Percentiles rank a stretch among this genome's conserved stretches.
These are phyloP conservation scores for Anthoceros angustus DNA, from an alignment of 225 moss, liverwort and hornwort genomes.

Conservation along the genomic window DNA sequence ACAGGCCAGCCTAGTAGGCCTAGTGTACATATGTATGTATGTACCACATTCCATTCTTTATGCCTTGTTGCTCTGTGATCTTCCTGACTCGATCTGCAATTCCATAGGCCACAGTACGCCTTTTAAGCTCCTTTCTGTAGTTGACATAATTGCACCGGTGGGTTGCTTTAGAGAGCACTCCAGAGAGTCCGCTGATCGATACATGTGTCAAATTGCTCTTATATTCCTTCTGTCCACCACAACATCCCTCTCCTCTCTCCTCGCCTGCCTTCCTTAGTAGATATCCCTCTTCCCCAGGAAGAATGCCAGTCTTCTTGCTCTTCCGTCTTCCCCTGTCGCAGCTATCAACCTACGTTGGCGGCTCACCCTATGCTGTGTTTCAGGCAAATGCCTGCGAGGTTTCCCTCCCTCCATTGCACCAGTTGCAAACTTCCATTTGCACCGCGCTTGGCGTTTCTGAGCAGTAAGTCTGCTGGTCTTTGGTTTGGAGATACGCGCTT, in stretches of 20 bases:
- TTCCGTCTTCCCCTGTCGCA: too few relatives aligned
- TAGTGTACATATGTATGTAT: too few relatives aligned
- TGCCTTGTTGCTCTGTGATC: neutral
- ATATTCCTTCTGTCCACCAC: constrained; percentile 4
- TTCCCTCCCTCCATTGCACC: too few relatives aligned
- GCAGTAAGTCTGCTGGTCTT: neutral
- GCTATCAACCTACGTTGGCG: too few relatives aligned
- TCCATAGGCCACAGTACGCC: neutral
- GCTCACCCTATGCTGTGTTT: too few relatives aligned
- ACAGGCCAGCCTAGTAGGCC: too few relatives aligned
- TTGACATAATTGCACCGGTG: constrained; percentile 3
- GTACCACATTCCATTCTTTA: neutral
- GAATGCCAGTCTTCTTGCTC: too few relatives aligned
- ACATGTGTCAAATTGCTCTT: neutral
- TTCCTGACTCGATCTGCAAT: neutral
- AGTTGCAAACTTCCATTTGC: neutral
- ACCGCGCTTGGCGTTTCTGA: neutral
- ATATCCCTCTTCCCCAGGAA: too few relatives aligned
- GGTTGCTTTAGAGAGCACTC: neutral
- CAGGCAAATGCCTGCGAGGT: too few relatives aligned
- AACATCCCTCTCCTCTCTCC: neutral
- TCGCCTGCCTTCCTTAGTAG: neutral
- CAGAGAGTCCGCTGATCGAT: neutral
- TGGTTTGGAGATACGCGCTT: neutral
- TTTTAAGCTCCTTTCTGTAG: neutral